Percentiles rank a stretch among this genome's conserved stretches.
Evolutionary conservation across 345 rosid genomes (phyloP).

Genomic region (Aquilaria sinensis): DNA sequence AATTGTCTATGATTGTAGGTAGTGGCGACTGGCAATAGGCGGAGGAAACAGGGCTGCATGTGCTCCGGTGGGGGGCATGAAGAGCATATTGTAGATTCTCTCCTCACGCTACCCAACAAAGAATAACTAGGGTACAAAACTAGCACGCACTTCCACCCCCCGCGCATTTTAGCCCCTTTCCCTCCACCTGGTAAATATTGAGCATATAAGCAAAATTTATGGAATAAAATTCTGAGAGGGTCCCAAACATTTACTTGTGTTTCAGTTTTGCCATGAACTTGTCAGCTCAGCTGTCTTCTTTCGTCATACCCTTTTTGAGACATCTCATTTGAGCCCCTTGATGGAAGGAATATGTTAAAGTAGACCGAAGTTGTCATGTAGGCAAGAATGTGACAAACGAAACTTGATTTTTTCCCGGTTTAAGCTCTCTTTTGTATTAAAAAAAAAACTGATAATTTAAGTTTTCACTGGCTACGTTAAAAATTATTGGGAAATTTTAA

Average conservation of each 20-base stretch:
- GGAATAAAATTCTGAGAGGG: no score
- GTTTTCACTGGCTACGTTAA: no score
- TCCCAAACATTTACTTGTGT: no score
- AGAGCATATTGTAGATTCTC: constrained; percentile 29
- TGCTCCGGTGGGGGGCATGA: constrained; percentile 15
- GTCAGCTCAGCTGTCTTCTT: background rate
- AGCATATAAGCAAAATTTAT: background rate
- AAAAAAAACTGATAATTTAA: no score
- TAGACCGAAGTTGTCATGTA: no score
- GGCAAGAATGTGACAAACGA: no score
- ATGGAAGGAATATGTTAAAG: background rate
- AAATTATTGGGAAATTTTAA: no score
- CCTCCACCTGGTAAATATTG: background rate
- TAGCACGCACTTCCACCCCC: constrained; percentile 13
- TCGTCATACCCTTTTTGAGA: no score
- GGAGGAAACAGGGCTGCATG: constrained; percentile 14
- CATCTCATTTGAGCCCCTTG: background rate
- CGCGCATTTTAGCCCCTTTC: constrained; percentile 1
- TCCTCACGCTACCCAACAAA: constrained; percentile 17
- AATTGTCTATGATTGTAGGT: no score
- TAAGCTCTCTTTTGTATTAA: no score
- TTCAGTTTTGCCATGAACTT: background rate
- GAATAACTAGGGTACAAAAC: constrained; percentile 15
- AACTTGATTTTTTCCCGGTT: no score
- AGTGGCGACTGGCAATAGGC: background rate